Percentiles rank a stretch among this genome's conserved stretches.
Conservation (phyloP, 169 alveolate species). For the Eimeria acervulina region DNA sequence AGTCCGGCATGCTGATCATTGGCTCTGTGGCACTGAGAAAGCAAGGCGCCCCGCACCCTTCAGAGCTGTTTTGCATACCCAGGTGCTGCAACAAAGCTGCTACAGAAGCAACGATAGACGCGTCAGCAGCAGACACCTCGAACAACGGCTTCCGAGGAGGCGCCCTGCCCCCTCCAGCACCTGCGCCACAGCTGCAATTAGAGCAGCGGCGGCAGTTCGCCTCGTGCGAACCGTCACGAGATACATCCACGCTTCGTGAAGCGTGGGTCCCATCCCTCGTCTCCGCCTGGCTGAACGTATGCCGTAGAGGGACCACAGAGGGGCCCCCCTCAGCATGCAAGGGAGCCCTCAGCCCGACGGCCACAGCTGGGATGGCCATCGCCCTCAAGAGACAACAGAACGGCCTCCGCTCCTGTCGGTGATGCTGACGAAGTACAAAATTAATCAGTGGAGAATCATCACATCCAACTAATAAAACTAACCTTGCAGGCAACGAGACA, state of each 20-base stretch:
- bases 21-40: constrained; percentile 94
- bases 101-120: constrained; percentile 60
- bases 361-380: constrained; percentile 52
- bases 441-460: constrained; percentile 7
- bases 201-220: constrained; percentile 67
- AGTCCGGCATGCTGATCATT: constrained; percentile 91
- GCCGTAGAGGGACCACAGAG: constrained; percentile 26
- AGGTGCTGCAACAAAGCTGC: constrained; percentile 69
- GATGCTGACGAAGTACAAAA: background rate
- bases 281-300: constrained; percentile 43
- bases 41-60: constrained; percentile 88
- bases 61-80: constrained; percentile 52
- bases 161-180: constrained; percentile 18
- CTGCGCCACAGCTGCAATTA: constrained; percentile 38
- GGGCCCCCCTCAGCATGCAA: constrained; percentile 51
- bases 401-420: constrained; percentile 10
- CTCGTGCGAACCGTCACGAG: constrained; percentile 45
- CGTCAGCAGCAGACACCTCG: constrained; percentile 60
- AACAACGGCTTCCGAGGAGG: constrained; percentile 49
- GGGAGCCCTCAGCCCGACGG: constrained; percentile 70
- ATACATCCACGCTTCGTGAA: background rate
- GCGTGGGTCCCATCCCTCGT: constrained; percentile 33
- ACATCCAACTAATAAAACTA: constrained; percentile 57
- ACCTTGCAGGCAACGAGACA: constrained; percentile 26
- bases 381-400: constrained; percentile 19